Evolutionary conservation across 768 basidiomycete genomes (phyloP), one percentile per base, ranked within the genome.

Genomic region (Filobasidium wieringae): DNA sequence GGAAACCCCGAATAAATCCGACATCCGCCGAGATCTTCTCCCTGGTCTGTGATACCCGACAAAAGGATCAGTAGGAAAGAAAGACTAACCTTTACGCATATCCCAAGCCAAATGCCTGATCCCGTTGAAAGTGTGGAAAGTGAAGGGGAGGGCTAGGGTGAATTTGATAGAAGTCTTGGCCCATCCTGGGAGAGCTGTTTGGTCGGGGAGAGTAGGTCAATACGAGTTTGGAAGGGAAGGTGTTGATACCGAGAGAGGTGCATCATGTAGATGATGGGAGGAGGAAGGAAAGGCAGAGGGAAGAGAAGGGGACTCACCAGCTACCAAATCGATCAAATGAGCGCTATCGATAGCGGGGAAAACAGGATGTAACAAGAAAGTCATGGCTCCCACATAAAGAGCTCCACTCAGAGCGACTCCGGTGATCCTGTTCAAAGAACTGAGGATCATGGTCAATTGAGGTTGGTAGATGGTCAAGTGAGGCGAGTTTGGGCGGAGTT

Each of bases 81-180:
- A 9, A 30, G 29, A 82, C 91, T 64, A 67, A 96, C 93, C 84
- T 78, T 84, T 86, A 58, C 84, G 83, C 70, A 80, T 74, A 76
- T 96, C 93, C 93, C 93, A 97, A 32, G 75, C 73, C 66, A 97
- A 76, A 78, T 97, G 93, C 39, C 93, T 81, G 60, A 96, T 61
- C 3, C 93, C 93, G 74, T 96, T 96, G 74, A 83, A 79, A 7
- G 82, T 80, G 76, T 97, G 93, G 81, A 85, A 96, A 15, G 87
- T 81, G 73, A 95, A 93, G 1, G 92, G 88, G 3, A 81, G 79
- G 12, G 89, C 90, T 43, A 96, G 80, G 60, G 88, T 66, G 27
- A 81, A 75, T 76, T 95, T 96, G 52, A 80, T 83, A 9, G 80
- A 75, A 58, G 82, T 80, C 76, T 93, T 93, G 64, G 85, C 77